Evolutionary conservation across 2,329 filamentous ascomycete species (phyloP), one percentile per base, ranked within the genome.

Genomic region (Cytospora paraplurivora): DNA sequence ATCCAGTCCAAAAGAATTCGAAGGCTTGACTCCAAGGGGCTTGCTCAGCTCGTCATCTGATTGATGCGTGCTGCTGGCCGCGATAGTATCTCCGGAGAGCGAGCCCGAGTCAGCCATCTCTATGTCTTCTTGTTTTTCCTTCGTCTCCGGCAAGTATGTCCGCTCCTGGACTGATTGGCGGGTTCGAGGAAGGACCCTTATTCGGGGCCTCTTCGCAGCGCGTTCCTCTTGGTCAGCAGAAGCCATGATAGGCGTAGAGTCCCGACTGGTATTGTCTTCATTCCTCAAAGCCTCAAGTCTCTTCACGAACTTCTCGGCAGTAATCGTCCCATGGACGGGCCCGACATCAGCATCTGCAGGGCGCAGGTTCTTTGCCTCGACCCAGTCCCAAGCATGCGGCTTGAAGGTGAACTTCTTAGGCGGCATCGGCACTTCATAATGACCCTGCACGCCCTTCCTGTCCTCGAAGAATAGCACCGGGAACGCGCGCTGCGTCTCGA

Each of bases 391-490:
- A 56, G 63, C 17, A 56, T 55, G 15, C 34, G 21, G 17, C 38
- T 59, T 55, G 44, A 65, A 65, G 13, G 19, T 21, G 49, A 59
- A 56, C 55, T 50, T 53, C 55, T 33, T n/a, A 6, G 41, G 50
- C 10, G 59, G 34, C 32, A 12, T 32, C 15, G 41, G 38, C n/a
- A 65, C 55, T 33, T 27, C 35, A 19, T 62, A 49, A 27, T 56
- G 37, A 7, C 55, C 55, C 5, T 56, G 55, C 15, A 34, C 56
- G 15, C 50, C 56, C 1, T 4, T 17, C 10, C 27, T 19, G 44
- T 65, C 63, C 11, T 65, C 63, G 13, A 65, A 62, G 32, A 55
- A 59, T 3, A 65, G 51, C 13, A 62, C 52, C 1, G 61, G 59
- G 35, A 62, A 59, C 1, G 53, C 32, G 8, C 63, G 59, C 15